Evolutionary conservation across 257 asterid species (phyloP).

Genomic region (Prunella vulgaris): DNA sequence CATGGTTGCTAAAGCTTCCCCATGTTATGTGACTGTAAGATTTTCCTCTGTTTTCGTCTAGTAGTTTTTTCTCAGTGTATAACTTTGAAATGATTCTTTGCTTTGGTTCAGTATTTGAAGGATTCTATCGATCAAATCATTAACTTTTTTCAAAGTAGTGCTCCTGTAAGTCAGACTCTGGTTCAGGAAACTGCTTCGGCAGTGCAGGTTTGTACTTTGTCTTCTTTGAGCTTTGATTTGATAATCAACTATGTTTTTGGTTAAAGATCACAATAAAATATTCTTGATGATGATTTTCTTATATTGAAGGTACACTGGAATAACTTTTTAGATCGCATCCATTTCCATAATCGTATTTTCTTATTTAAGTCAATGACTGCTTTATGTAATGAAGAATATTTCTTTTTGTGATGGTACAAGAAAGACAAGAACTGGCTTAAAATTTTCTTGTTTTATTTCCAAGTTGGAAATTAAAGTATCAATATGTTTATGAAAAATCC

Average conservation of each 20-base stretch:
- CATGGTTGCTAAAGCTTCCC: slow-evolving; percentile 90
- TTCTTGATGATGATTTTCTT: not conserved
- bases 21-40: slow-evolving; percentile 90
- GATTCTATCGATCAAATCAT: slow-evolving; percentile 77
- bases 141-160: slow-evolving; percentile 71
- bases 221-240: slow-evolving; percentile 14
- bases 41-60: slow-evolving; percentile 20
- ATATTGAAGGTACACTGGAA: not conserved
- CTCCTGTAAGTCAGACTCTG: slow-evolving; percentile 80
- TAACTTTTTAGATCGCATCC: not conserved
- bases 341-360: not conserved
- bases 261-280: not conserved
- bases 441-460: not conserved
- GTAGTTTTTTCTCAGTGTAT: slow-evolving; percentile 1
- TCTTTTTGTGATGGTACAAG: not conserved
- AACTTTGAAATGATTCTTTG: slow-evolving; percentile 12
- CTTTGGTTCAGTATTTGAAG: slow-evolving; percentile 71
- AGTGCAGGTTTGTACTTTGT: slow-evolving; percentile 65
- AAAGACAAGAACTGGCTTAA: not conserved
- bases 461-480: not conserved
- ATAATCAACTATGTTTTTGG: not conserved
- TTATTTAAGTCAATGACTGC: not conserved
- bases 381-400: not conserved
- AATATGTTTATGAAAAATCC: slow-evolving; percentile 1
- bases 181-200: slow-evolving; percentile 98